These are phyloP conservation scores for Cryptococcus maquisensis DNA, from an alignment of 1,284 basidiomycete genomes.

Conservation along the genomic window DNA sequence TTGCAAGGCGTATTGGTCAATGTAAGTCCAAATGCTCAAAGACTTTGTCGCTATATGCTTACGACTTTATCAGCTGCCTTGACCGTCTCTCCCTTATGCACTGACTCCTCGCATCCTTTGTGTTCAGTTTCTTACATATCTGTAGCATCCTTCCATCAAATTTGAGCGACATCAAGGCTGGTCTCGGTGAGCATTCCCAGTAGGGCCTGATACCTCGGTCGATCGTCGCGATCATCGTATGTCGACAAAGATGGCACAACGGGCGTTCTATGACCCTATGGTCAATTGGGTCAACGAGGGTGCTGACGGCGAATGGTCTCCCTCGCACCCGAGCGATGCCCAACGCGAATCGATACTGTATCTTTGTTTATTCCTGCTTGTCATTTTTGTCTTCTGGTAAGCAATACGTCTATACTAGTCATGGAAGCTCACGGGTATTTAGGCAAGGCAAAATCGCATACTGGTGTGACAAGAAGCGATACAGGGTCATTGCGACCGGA, in stretches of 20 bases:
- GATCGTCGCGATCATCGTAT: no score
- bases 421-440: not conserved
- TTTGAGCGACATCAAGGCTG: no score
- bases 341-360: constrained; percentile 21
- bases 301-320: constrained; percentile 12
- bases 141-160: no score
- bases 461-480: not conserved
- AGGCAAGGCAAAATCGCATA: constrained; percentile 15
- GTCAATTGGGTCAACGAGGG: constrained; percentile 14
- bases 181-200: no score
- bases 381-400: constrained; percentile 23
- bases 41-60: no score
- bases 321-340: constrained; percentile 21
- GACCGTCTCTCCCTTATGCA: no score
- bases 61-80: no score
- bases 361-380: constrained; percentile 11
- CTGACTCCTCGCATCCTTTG: no score
- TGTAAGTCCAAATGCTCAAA: no score
- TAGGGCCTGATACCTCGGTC: no score
- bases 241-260: not conserved
- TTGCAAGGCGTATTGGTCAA: no score
- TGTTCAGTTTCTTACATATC: no score
- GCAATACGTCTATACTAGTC: not conserved
- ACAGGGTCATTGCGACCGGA: not conserved
- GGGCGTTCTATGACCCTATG: constrained; percentile 6